Conservation (phyloP, 139 green algal genomes). For the Chlamydomonas asymmetrica region DNA sequence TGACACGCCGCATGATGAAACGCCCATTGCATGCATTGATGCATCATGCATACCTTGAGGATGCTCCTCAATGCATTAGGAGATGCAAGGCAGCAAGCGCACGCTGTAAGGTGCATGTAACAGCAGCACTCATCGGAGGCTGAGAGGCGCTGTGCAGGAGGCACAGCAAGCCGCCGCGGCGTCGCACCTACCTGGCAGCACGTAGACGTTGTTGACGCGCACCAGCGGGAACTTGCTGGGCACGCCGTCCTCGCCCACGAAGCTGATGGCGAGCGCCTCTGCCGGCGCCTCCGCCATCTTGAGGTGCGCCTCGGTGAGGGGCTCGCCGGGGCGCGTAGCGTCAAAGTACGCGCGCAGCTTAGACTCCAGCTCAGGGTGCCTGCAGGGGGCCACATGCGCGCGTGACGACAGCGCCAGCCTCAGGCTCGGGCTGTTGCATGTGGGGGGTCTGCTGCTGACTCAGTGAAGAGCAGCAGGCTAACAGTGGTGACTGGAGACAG, state of each 20-base stretch:
- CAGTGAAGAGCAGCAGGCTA: no score
- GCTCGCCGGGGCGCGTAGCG: no score
- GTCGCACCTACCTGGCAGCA: constrained; percentile 68
- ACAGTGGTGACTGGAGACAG: no score
- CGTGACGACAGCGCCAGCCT: not conserved
- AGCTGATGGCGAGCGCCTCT: not conserved
- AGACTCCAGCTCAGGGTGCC: constrained; percentile 58
- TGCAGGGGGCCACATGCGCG: not conserved
- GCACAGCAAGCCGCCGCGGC: no score
- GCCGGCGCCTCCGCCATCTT: constrained; percentile 79
- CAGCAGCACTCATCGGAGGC: no score
- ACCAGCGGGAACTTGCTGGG: constrained; percentile 75
- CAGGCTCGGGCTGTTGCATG: not conserved
- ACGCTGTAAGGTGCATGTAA: no score
- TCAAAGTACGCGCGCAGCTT: constrained; percentile 71
- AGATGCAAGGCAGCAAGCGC: no score
- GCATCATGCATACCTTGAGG: not conserved
- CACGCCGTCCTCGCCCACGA: constrained; percentile 12
- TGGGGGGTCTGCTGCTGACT: no score
- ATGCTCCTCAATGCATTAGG: not conserved
- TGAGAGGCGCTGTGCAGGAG: no score
- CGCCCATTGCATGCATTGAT: no score
- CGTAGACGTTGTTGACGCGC: constrained; percentile 76
- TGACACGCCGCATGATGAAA: no score
- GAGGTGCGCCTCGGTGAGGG: constrained; percentile 72